Conservation (phyloP, 2,329 filamentous ascomycete species). For the Paracoccidioides brasiliensis region DNA sequence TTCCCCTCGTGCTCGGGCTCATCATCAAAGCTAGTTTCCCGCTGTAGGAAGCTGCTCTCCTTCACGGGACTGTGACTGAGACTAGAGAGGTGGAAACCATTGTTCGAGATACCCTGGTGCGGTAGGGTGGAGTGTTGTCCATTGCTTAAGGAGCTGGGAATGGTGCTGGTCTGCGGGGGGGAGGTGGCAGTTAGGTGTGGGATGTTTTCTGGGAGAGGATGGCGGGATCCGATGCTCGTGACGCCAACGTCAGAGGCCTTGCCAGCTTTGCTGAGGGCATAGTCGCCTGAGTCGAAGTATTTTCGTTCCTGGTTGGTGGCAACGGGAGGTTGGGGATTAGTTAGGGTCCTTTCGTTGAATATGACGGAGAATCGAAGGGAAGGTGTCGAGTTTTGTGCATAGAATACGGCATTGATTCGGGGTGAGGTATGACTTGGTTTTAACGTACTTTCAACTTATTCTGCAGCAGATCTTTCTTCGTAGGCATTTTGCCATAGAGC, state of each 20-base stretch:
- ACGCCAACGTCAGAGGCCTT: slow-evolving; percentile 91
- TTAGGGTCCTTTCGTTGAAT: not conserved
- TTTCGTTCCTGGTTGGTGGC: slow-evolving; percentile 61
- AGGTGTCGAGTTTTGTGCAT: not conserved
- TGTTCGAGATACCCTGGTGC: slow-evolving; percentile 8
- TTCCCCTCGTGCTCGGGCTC: slow-evolving; percentile 31
- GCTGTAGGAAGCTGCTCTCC: slow-evolving; percentile 75
- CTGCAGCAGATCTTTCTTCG: slow-evolving; percentile 88
- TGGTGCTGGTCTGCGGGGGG: slow-evolving; percentile 20
- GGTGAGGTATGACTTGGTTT: not conserved
- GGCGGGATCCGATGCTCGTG: slow-evolving; percentile 84
- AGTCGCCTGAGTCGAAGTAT: slow-evolving; percentile 95
- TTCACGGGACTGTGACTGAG: slow-evolving; percentile 65
- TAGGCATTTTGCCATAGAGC: slow-evolving; percentile 94
- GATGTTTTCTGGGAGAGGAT: slow-evolving; percentile 90
- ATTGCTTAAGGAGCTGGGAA: slow-evolving; percentile 20
- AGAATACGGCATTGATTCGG: not conserved
- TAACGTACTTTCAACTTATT: slow-evolving; percentile 77
- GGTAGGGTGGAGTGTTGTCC: slow-evolving; percentile 18
- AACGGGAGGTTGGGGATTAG: not conserved
- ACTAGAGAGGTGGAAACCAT: slow-evolving; percentile 24
- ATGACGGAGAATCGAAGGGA: not conserved
- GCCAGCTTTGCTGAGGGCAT: slow-evolving; percentile 91
- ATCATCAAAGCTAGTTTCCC: slow-evolving; percentile 58
- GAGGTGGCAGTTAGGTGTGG: slow-evolving; percentile 67